A percentile compares a stretch with the other conserved stretches of the same genome.
These are phyloP conservation scores for Penstemon eatonii DNA, from an alignment of 257 asterid genomes.

Conservation along the genomic window DNA sequence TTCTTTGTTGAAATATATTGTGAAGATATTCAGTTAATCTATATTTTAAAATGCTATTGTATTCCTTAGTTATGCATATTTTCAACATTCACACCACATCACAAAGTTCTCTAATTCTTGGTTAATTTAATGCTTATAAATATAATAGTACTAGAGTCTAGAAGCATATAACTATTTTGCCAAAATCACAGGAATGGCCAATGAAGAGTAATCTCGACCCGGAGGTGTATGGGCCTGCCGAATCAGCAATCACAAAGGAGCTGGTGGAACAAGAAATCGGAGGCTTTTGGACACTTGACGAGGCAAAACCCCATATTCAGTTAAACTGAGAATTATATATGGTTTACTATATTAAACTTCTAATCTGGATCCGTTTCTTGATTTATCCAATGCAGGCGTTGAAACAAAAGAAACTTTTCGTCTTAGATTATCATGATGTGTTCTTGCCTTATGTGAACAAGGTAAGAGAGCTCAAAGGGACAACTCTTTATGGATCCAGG, in stretches of 20 bases:
- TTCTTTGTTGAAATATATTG: neutral
- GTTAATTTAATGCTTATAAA: too few species aligned
- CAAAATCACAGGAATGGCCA: slow-evolving; percentile 66
- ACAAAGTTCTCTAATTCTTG: too few species aligned
- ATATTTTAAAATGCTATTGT: too few species aligned
- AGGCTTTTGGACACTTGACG: slow-evolving; percentile 54
- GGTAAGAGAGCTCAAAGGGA: slow-evolving; percentile 57
- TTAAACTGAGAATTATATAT: neutral
- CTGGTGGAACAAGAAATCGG: slow-evolving; percentile 46
- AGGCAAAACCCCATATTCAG: slow-evolving; percentile 39
- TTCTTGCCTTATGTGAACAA: slow-evolving; percentile 62
- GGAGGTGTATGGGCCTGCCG: slow-evolving; percentile 65
- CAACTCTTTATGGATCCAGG: slow-evolving; percentile 75
- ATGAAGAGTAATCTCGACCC: slow-evolving; percentile 74
- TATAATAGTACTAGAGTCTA: neutral
- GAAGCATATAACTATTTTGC: neutral
- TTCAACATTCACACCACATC: too few species aligned
- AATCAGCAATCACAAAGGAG: slow-evolving; percentile 61
- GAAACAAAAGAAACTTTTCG: slow-evolving; percentile 60
- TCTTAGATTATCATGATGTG: slow-evolving; percentile 72
- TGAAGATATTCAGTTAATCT: neutral
- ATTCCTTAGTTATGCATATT: too few species aligned
- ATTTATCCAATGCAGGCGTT: slow-evolving; percentile 50
- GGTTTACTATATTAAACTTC: neutral
- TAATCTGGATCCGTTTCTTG: neutral